Evolutionary conservation across 257 asterid species (phyloP).

Genomic region (Lycium barbarum): DNA sequence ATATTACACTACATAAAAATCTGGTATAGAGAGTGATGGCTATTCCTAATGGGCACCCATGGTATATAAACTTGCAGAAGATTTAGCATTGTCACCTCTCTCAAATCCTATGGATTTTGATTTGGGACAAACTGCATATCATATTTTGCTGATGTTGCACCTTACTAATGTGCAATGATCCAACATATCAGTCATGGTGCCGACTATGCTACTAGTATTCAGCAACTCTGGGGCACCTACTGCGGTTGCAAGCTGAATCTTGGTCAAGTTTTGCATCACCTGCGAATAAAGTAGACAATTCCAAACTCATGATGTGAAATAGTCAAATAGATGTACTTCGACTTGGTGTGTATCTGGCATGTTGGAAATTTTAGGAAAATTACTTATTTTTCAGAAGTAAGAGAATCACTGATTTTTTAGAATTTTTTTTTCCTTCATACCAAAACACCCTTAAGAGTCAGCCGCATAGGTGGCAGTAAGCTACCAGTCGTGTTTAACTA

Average conservation of each 20-base stretch:
- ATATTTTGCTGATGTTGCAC: not conserved
- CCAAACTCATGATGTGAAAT: not conserved
- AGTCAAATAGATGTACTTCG: not conserved
- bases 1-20: not conserved
- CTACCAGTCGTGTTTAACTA: not conserved
- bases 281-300: not conserved
- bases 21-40: not conserved
- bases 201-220: not conserved
- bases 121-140: not conserved
- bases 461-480: not conserved
- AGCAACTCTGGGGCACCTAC: not conserved
- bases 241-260: conserved; percentile 9
- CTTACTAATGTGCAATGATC: conserved; percentile 1
- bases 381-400: no score
- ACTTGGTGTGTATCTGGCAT: not conserved
- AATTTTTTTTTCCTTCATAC: no score
- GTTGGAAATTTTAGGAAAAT: no score
- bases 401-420: no score
- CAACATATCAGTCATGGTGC: not conserved
- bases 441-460: no score
- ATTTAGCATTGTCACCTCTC: not conserved
- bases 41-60: not conserved
- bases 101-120: not conserved
- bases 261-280: not conserved
- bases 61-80: not conserved